Evolutionary conservation across 345 rosid genomes (phyloP), one percentile per base, ranked within the genome.

Genomic region (Lumnitzera racemosa): DNA sequence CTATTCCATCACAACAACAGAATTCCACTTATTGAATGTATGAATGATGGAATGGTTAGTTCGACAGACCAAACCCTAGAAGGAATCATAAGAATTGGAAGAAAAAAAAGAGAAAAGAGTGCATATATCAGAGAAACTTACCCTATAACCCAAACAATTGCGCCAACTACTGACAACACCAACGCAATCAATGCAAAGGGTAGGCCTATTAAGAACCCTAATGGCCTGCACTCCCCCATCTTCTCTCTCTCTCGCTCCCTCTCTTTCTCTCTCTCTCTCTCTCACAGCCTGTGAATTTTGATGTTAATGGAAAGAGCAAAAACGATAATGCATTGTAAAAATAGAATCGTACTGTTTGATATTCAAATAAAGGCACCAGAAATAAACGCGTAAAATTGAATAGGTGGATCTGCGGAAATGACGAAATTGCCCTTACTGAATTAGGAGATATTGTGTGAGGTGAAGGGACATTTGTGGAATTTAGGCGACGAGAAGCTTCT

Each of bases 81-180:
- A 4, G 47, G n/a, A 12, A 25, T 29, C 15, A 29, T 13, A 23
- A 29, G 48, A 5, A 6, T 0, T n/a, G n/a, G n/a, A n/a, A n/a
- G n/a, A n/a, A n/a, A n/a, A n/a, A n/a, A n/a, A n/a, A n/a, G n/a
- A n/a, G n/a, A 29, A 53, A 16, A 11, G 20, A 41, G 12, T 17
- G 13, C 11, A 58, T 23, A 16, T 36, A 4, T 36, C 43, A 7
- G 31, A 27, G 31, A 15, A 13, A 51, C 69, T 65, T 52, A 91
- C 98, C 98, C 98, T 5, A 91, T 46, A 55, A 91, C 53, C 96
- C 96, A 91, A 52, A 88, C 52, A 20, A 88, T 73, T 8, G 83
- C 89, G 24, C 96, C 98, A 24, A 86, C 61, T 24, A 88, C 73
- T 13, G 97, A 66, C 1, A 90, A 68, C 27, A 84, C 61, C 58